A percentile compares a stretch with the other conserved stretches of the same genome.
phyloP scores from a whole-genome alignment of 2,329 filamentous ascomycete species.

The Pseudophaeomoniella oleicola region DNA sequence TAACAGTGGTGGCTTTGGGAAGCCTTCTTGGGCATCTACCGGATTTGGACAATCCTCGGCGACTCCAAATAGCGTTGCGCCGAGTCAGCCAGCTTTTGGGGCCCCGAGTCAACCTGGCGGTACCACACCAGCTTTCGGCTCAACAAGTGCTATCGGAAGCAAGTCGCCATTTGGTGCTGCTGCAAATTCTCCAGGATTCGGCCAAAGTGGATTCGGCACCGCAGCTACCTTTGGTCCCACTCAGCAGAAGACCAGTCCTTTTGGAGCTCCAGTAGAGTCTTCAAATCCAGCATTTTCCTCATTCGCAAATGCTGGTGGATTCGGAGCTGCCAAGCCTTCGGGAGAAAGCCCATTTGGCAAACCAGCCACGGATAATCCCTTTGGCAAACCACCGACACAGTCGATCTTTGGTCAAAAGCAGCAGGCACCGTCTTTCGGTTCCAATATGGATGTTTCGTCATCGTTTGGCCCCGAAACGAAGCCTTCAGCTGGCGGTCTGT shows the following conservation, averaged over 20 bases:
- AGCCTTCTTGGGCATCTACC: constrained; percentile 12
- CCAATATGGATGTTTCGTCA: constrained; percentile 5
- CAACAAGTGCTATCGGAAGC: constrained; percentile 18
- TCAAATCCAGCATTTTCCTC: constrained; percentile 13
- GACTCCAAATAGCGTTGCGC: too few relatives aligned
- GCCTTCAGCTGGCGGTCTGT: constrained; percentile 15
- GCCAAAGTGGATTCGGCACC: constrained; percentile 7
- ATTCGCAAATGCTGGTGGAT: constrained; percentile 12
- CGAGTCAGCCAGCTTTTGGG: background rate
- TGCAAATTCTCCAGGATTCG: constrained; percentile 9
- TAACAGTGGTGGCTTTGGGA: constrained; percentile 10
- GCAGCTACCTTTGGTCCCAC: constrained; percentile 2
- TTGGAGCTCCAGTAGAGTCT: constrained; percentile 6
- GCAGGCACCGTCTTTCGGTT: background rate
- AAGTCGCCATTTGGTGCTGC: constrained; percentile 19
- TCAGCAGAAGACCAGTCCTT: constrained; percentile 6
- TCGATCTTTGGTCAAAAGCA: constrained; percentile 17
- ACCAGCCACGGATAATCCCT: constrained; percentile 12
- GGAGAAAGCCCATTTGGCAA: constrained; percentile 15
- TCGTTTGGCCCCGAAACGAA: constrained; percentile 7
- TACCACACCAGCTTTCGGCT: constrained; percentile 18
- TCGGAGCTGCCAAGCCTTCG: constrained; percentile 8
- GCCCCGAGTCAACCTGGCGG: constrained; percentile 5
- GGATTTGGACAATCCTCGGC: constrained; percentile 11
- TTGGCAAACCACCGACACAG: constrained; percentile 14